Evolutionary conservation across 2,329 filamentous ascomycete species (phyloP).

Genomic region (Neofusicoccum parvum): DNA sequence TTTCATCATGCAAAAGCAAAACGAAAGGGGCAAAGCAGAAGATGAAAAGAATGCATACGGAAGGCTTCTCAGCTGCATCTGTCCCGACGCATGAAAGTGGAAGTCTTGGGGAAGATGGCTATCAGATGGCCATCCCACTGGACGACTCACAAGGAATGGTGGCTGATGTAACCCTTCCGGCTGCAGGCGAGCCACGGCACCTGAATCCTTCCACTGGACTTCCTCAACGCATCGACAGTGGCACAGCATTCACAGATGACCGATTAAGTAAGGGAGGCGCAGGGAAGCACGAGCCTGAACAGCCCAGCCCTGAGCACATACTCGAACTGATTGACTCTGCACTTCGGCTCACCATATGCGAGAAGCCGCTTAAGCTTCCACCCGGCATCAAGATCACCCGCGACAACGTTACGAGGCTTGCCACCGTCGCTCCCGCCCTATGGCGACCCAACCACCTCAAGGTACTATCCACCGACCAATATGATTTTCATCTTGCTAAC

Average conservation of each 20-base stretch:
- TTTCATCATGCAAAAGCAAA: constrained; percentile 13
- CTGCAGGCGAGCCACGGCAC: background rate
- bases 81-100: background rate
- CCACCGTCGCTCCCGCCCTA: constrained; percentile 41
- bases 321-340: constrained; percentile 37
- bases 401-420: constrained; percentile 38
- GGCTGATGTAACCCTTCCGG: background rate
- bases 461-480: constrained; percentile 25
- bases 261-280: constrained; percentile 1
- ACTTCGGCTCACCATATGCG: constrained; percentile 39
- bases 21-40: background rate
- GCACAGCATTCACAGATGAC: constrained; percentile 2
- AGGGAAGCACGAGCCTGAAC: constrained; percentile 12
- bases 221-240: constrained; percentile 11
- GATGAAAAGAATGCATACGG: background rate
- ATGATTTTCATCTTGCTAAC: background rate
- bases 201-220: background rate
- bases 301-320: constrained; percentile 18
- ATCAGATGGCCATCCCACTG: background rate
- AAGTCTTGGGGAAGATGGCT: background rate
- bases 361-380: constrained; percentile 27
- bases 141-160: background rate
- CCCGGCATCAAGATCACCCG: constrained; percentile 34
- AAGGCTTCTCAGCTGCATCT: background rate
- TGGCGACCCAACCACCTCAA: constrained; percentile 43